Evolutionary conservation across 139 green algal genomes (phyloP).

Genomic region (Tetraselmis striata): DNA sequence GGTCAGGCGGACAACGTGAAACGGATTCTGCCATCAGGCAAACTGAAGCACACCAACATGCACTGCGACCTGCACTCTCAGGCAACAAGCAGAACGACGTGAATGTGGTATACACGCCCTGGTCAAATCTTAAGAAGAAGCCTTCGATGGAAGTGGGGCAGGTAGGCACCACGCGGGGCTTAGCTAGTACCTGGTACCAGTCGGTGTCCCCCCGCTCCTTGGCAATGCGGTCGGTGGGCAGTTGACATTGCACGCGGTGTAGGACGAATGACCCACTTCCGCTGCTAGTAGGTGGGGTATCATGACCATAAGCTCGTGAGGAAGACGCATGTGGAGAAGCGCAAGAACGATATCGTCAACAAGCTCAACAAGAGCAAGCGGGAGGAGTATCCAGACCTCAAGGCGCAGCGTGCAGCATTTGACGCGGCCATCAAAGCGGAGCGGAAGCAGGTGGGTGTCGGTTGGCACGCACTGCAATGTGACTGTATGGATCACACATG

Average conservation of each 20-base stretch:
- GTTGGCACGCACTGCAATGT: no score
- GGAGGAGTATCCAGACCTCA: conserved; percentile 75
- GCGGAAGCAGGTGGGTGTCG: not conserved
- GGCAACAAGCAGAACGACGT: conserved; percentile 80
- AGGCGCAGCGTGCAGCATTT: conserved; percentile 56
- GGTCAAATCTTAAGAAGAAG: conserved; percentile 86
- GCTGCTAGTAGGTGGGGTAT: conserved; percentile 90
- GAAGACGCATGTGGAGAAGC: conserved; percentile 59
- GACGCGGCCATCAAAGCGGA: conserved; percentile 21
- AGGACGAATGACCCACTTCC: no score
- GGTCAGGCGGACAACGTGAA: no score
- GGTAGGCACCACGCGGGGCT: conserved; percentile 35
- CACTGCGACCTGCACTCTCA: conserved; percentile 5
- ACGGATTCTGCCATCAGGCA: no score
- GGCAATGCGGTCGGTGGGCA: no score
- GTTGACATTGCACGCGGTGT: no score
- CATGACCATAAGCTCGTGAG: conserved; percentile 63
- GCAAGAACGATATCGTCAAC: conserved; percentile 90
- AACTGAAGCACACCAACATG: conserved; percentile 20
- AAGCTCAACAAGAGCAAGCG: conserved; percentile 82
- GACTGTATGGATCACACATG: no score
- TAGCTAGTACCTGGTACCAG: no score
- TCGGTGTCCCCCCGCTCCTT: no score
- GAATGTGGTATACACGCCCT: conserved; percentile 87
- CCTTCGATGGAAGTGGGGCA: conserved; percentile 63